Percentiles rank a stretch among this genome's conserved stretches.
Conservation (phyloP, 495 filamentous ascomycete species). For the Penicillium subrubescens region DNA sequence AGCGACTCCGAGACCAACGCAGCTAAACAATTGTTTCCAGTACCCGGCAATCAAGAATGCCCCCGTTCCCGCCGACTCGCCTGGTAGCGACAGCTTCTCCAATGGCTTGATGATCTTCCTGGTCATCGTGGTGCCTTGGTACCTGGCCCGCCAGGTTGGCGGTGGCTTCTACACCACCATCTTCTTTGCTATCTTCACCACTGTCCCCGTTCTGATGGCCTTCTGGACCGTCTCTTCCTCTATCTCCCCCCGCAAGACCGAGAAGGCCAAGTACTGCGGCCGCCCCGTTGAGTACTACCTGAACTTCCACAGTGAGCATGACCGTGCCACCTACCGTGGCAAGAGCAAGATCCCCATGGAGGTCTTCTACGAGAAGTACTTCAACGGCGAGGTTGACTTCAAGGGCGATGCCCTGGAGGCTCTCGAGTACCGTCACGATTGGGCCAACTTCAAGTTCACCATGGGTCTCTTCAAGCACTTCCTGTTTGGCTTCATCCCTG, state of each 20-base stretch:
- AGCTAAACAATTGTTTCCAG: conserved; percentile 32
- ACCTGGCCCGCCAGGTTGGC: conserved; percentile 54
- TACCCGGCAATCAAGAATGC: conserved; percentile 68
- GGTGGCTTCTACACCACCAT: conserved; percentile 60
- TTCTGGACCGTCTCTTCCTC: conserved; percentile 62
- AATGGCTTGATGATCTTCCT: conserved; percentile 57
- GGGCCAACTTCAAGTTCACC: conserved; percentile 76
- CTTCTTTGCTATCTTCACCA: conserved; percentile 59
- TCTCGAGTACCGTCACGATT: conserved; percentile 84
- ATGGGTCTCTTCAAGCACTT: conserved; percentile 66
- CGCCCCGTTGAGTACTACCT: conserved; percentile 84
- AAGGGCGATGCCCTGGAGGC: conserved; percentile 80
- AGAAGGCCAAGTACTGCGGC: conserved; percentile 64
- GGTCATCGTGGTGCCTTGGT: conserved; percentile 52
- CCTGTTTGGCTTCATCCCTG: conserved; percentile 68
- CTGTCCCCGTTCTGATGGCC: conserved; percentile 57
- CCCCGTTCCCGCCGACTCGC: conserved; percentile 63
- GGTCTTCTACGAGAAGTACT: conserved; percentile 90
- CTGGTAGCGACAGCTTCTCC: conserved; percentile 59
- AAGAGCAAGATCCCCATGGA: conserved; percentile 80
- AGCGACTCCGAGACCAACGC: not conserved
- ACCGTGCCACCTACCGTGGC: conserved; percentile 73
- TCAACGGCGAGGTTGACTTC: conserved; percentile 81
- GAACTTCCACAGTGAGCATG: conserved; percentile 74
- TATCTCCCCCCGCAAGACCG: conserved; percentile 64